These are phyloP conservation scores for Yamadazyma jaroonii DNA, from an alignment of 1,139 yeast genomes.

Conservation along the genomic window DNA sequence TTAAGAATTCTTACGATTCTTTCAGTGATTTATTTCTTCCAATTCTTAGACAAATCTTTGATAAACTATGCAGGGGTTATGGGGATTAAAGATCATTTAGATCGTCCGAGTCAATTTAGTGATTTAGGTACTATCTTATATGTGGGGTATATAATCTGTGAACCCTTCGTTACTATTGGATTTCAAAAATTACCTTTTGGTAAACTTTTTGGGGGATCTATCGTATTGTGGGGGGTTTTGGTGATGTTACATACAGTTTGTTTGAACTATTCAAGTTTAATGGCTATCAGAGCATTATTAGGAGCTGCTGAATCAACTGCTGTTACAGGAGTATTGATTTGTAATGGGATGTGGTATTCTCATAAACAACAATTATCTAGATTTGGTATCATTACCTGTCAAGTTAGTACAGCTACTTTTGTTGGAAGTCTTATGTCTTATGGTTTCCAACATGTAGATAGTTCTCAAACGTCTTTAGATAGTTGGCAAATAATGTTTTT, in stretches of 20 bases:
- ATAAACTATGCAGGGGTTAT: slow-evolving; percentile 49
- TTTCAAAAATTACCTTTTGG: slow-evolving; percentile 40
- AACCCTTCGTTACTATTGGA: slow-evolving; percentile 37
- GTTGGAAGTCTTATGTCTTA: slow-evolving; percentile 40
- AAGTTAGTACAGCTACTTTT: slow-evolving; percentile 40
- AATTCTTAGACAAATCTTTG: slow-evolving; percentile 43
- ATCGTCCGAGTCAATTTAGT: slow-evolving; percentile 36
- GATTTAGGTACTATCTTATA: slow-evolving; percentile 43
- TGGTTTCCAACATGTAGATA: slow-evolving; percentile 39
- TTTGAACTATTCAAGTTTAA: slow-evolving; percentile 35
- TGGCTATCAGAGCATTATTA: slow-evolving; percentile 39
- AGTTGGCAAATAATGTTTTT: slow-evolving; percentile 42
- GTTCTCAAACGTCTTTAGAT: slow-evolving; percentile 16
- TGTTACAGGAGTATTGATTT: slow-evolving; percentile 42
- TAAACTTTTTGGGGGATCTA: slow-evolving; percentile 34
- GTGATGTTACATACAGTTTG: slow-evolving; percentile 34
- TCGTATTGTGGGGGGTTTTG: slow-evolving; percentile 42
- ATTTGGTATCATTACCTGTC: slow-evolving; percentile 37
- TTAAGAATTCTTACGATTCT: slow-evolving; percentile 29
- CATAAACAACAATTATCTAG: slow-evolving; percentile 35
- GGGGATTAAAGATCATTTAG: slow-evolving; percentile 40
- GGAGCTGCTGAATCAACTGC: slow-evolving; percentile 44
- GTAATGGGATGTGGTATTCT: slow-evolving; percentile 43
- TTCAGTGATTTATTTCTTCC: slow-evolving; percentile 40
- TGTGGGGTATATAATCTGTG: slow-evolving; percentile 47